Evolutionary conservation across 345 rosid genomes (phyloP).

Genomic region (Sonneratia caseolaris): DNA sequence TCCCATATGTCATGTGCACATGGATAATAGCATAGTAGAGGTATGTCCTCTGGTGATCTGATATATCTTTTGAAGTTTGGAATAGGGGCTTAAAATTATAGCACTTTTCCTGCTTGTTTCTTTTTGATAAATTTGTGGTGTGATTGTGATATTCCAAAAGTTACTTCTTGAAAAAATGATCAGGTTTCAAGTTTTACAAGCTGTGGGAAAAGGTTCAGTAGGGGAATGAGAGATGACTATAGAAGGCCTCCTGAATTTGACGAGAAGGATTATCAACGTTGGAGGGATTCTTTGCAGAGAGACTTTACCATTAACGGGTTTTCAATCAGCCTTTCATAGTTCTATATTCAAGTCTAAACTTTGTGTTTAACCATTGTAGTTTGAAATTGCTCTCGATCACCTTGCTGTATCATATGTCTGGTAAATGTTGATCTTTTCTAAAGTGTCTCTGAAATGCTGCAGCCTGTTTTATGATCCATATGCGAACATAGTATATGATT

Average conservation of each 20-base stretch:
- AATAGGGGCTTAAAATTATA: background rate
- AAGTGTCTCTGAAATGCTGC: conserved; percentile 15
- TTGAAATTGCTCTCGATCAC: background rate
- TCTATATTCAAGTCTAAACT: background rate
- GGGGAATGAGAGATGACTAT: conserved; percentile 19
- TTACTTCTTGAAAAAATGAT: background rate
- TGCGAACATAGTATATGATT: conserved; percentile 70
- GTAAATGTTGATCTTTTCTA: background rate
- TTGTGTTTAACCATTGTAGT: background rate
- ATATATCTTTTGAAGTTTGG: background rate
- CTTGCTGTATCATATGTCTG: background rate
- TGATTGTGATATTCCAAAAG: background rate
- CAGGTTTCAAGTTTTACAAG: conserved; percentile 78
- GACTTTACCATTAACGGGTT: conserved; percentile 97
- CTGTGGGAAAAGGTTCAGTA: conserved; percentile 15
- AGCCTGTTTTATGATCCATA: conserved; percentile 95
- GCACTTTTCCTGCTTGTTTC: background rate
- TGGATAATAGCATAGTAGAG: conserved; percentile 44
- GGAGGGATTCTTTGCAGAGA: conserved; percentile 68
- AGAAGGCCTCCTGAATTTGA: conserved; percentile 34
- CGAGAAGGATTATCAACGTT: conserved; percentile 58
- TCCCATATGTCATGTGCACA: conserved; percentile 58
- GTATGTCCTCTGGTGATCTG: conserved; percentile 13
- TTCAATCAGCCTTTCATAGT: background rate
- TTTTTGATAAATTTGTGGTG: background rate